phyloP scores from a whole-genome alignment of 225 moss, liverwort and hornwort genomes.

The Bryum argenteum region DNA sequence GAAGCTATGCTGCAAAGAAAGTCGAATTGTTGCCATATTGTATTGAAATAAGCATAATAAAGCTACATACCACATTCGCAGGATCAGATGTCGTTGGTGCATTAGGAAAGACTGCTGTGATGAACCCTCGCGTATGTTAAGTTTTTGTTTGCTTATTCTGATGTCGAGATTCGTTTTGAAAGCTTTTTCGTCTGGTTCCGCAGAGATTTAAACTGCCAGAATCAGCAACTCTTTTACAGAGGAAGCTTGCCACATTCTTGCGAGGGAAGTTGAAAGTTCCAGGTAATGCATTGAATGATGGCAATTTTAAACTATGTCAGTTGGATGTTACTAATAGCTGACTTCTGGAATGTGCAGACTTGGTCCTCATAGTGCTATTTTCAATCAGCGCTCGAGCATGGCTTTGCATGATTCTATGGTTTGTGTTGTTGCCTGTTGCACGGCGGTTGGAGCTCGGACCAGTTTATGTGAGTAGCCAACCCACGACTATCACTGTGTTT shows the following conservation, averaged over 20 bases:
- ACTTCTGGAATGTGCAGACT: constrained; percentile 40
- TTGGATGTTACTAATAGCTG: neutral
- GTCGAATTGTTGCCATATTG: no score
- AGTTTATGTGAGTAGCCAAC: constrained; percentile 51
- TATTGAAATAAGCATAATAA: no score
- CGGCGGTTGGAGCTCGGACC: constrained; percentile 61
- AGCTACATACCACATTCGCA: no score
- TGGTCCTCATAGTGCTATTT: constrained; percentile 56
- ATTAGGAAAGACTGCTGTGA: neutral
- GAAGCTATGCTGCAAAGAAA: no score
- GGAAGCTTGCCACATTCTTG: constrained; percentile 44
- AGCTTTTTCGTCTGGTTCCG: neutral
- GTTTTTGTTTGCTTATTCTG: neutral
- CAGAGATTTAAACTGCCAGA: constrained; percentile 62
- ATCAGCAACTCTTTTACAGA: constrained; percentile 54
- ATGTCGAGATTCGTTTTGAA: neutral
- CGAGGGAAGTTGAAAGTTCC: constrained; percentile 57
- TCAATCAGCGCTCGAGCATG: constrained; percentile 51
- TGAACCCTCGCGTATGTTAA: no score
- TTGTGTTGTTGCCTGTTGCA: constrained; percentile 52
- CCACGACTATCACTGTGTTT: neutral
- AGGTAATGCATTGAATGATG: constrained; percentile 34
- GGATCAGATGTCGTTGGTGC: no score
- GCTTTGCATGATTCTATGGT: constrained; percentile 49
- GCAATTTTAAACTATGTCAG: neutral